Percentiles rank a stretch among this genome's conserved stretches.
Evolutionary conservation across 441 rosid species (phyloP).

Genomic region (Adansonia grandidieri): DNA sequence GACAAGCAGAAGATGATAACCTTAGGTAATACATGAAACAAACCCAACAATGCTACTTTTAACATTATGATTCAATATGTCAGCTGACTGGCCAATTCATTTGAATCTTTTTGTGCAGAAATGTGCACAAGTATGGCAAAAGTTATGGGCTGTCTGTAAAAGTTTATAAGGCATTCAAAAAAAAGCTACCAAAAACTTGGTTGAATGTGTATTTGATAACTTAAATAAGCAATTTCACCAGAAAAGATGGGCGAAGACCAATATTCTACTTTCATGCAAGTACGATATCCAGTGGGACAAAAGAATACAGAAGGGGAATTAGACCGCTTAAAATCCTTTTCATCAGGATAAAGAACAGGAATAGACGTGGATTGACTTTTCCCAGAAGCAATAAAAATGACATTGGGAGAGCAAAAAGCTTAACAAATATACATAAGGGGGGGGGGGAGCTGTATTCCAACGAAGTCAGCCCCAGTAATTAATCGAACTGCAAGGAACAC

Average conservation of each 20-base stretch:
- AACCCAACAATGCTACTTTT: slow-evolving; percentile 3
- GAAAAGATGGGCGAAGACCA: not conserved
- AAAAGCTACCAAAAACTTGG: not conserved
- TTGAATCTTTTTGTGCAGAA: not conserved
- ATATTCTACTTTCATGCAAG: not conserved
- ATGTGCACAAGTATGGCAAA: not conserved
- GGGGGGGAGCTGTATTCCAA: not conserved
- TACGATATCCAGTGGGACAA: not conserved
- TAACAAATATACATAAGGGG: not conserved
- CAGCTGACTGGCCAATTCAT: not conserved
- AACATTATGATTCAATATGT: not conserved
- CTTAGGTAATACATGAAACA: not conserved
- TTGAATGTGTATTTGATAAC: not conserved
- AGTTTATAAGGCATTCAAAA: not conserved
- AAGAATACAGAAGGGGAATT: not conserved
- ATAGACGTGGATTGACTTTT: not conserved
- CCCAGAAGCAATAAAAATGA: slow-evolving; percentile 1
- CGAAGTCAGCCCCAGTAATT: not conserved
- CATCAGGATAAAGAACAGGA: not conserved
- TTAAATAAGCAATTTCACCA: not conserved
- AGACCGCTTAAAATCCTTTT: not conserved
- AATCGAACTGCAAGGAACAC: not conserved
- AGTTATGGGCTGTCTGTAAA: not conserved
- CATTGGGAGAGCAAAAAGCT: not conserved
- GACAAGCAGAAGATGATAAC: slow-evolving; percentile 4